These are phyloP conservation scores for Cucumis cinereus DNA, from an alignment of 306 rosid species.

Conservation along the genomic window DNA sequence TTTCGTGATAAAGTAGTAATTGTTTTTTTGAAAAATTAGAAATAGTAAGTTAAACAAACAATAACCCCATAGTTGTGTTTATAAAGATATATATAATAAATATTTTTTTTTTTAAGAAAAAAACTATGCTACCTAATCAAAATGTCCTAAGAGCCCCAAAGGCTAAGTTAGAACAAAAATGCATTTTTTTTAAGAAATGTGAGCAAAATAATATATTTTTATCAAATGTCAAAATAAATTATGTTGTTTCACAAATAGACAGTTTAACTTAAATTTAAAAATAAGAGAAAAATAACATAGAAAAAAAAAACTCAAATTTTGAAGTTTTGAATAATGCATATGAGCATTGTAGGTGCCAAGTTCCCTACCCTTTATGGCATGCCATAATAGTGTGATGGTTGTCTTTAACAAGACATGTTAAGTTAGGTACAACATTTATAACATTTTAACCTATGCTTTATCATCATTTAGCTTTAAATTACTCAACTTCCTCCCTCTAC, in stretches of 20 bases:
- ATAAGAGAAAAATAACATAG: background rate
- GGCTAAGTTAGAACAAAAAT: background rate
- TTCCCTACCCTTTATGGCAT: constrained; percentile 48
- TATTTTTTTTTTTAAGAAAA: no score
- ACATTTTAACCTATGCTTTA: constrained; percentile 15
- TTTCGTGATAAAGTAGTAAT: no score
- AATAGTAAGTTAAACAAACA: no score
- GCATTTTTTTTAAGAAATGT: background rate
- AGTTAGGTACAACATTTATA: constrained; percentile 52
- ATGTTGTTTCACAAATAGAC: background rate
- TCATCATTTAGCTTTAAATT: constrained; percentile 24
- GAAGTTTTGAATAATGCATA: background rate
- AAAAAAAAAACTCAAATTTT: background rate
- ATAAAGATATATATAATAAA: no score
- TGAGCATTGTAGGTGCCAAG: constrained; percentile 18
- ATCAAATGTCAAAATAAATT: background rate
- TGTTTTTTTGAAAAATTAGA: no score
- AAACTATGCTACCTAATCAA: background rate
- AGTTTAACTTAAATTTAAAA: background rate
- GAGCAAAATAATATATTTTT: background rate
- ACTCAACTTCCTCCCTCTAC: background rate
- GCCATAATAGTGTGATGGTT: constrained; percentile 21
- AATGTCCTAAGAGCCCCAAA: background rate
- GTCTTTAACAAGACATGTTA: constrained; percentile 2
- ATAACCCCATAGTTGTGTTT: no score